Evolutionary conservation across 2,329 filamentous ascomycete species (phyloP), one percentile per base, ranked within the genome.

Genomic region (Akanthomyces uredinophilus): DNA sequence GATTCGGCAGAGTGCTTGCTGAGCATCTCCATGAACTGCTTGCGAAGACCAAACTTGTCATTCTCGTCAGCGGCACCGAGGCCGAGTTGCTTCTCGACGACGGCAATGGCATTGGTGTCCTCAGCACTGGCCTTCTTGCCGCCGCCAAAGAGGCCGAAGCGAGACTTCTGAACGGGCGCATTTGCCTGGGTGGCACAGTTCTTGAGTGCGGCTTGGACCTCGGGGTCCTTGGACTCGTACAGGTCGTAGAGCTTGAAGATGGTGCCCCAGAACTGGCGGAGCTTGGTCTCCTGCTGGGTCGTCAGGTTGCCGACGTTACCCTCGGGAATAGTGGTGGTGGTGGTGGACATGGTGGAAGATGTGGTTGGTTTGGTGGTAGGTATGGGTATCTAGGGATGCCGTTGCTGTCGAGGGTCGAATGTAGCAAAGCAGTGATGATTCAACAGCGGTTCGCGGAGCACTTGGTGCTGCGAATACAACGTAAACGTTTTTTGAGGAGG

Each of bases 131-230:
- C 49, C 22, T 62, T 62, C 47, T 62, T 62, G 69, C 81, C 83
- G 64, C 81, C 79, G 66, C 83, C 81, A 70, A 92, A 92, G 13
- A 92, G 74, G 37, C 81, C 79, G 63, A 89, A 77, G 59, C 85
- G 82, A 73, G 87, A 87, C 76, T 90, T 92, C 73, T 90, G 88
- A 68, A 87, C 85, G 27, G 76, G 69, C 29, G 66, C 64, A 39
- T 72, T 64, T 56, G 69, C 67, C n/a, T 73, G 69, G 29, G 76
- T 75, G 39, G 68, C 68, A 10, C 64, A 63, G 37, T 68, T 66
- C 20, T 69, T 66, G 7, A 57, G 63, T 22, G 68, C 67, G 11
- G 66, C 66, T 50, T 69, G 60, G 44, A 62, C 24, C 47, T 57
- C 71, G 18, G 69, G 63, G 35, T 73, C 52, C 53, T 70, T 60